Evolutionary conservation across 441 rosid genomes (phyloP), one percentile per base, ranked within the genome.

Genomic region (Euphorbia celastroides): DNA sequence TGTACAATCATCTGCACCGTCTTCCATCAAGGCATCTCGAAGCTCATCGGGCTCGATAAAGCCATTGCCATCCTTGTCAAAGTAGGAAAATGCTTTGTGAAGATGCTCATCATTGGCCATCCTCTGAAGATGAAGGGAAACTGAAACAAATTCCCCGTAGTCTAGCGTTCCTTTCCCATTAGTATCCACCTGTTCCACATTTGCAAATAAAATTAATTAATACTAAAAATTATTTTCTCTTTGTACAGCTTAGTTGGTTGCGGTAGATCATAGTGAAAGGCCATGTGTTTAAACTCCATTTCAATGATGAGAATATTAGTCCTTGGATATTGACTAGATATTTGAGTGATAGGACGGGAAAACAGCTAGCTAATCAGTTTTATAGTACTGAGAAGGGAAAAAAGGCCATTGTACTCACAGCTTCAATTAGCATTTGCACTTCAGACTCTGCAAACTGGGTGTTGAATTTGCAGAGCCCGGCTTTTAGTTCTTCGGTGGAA

Each of bases 31-130:
- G 55, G 98, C 82, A 72, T 90, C 89, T 11, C 87, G 84, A 57
- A 95, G 98, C 84, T 95, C 99, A 38, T 88, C 80, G 20, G 96
- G 98, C 51, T 88, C 89, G 22, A 95, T 95, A 72, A 69, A 90
- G 66, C 97, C 98, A 69, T 85, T 86, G 44, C 85, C 90, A 70
- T 95, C 96, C 79, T 87, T 90, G 89, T 95, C 99, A 69, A 95
- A 95, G 80, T 83, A 90, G 36, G 99, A 90, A 83, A 95, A 95
- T 36, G 98, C 98, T 80, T 80, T 90, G 68, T 72, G 94, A 69
- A 92, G 87, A 82, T 95, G 99, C 78, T 95, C 99, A 62, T 95
- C 99, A 60, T 95, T 88, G 61, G 92, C 97, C 81, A 92, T 84
- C 79, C 91, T 95, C 65, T 86, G 95, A 23, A 95, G 81, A 76